Conservation (phyloP, 1,139 yeast genomes). For the Nematodospora anomalae region DNA sequence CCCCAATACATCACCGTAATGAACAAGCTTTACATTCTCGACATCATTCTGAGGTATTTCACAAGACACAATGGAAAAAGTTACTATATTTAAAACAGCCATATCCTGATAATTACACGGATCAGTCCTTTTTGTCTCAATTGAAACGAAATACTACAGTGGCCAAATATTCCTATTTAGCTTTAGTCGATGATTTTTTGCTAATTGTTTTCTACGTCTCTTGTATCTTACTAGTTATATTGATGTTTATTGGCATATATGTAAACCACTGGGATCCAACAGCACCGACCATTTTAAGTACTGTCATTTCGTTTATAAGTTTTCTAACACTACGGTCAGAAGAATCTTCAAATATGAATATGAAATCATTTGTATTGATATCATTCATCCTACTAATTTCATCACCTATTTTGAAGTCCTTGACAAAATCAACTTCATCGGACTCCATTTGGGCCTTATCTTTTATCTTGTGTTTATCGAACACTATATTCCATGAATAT, state of each 20-base stretch:
- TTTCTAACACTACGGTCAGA: slow-evolving; percentile 15
- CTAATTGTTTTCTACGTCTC: slow-evolving; percentile 67
- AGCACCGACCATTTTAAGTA: slow-evolving; percentile 32
- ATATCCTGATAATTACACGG: slow-evolving; percentile 91
- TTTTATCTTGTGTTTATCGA: slow-evolving; percentile 69
- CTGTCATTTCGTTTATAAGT: slow-evolving; percentile 27
- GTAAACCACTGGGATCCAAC: slow-evolving; percentile 45
- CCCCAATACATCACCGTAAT: not conserved
- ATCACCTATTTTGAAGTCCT: slow-evolving; percentile 86
- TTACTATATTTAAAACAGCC: slow-evolving; percentile 85
- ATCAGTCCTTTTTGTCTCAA: slow-evolving; percentile 73
- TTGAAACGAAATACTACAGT: slow-evolving; percentile 77
- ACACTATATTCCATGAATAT: slow-evolving; percentile 69
- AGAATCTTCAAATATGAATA: slow-evolving; percentile 13
- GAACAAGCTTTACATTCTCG: not conserved
- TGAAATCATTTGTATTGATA: slow-evolving; percentile 67
- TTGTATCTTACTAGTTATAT: slow-evolving; percentile 56
- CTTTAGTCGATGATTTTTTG: slow-evolving; percentile 66
- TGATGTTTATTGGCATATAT: slow-evolving; percentile 62
- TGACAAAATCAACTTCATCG: slow-evolving; percentile 85
- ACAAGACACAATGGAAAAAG: slow-evolving; percentile 61
- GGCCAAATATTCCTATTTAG: slow-evolving; percentile 61
- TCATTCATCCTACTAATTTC: slow-evolving; percentile 70
- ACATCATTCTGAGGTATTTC: not conserved
- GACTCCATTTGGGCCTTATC: slow-evolving; percentile 96